A percentile compares a stretch with the other conserved stretches of the same genome.
Evolutionary conservation across 129 eudicot genomes (phyloP).

Genomic region (Saposhnikovia divaricata): DNA sequence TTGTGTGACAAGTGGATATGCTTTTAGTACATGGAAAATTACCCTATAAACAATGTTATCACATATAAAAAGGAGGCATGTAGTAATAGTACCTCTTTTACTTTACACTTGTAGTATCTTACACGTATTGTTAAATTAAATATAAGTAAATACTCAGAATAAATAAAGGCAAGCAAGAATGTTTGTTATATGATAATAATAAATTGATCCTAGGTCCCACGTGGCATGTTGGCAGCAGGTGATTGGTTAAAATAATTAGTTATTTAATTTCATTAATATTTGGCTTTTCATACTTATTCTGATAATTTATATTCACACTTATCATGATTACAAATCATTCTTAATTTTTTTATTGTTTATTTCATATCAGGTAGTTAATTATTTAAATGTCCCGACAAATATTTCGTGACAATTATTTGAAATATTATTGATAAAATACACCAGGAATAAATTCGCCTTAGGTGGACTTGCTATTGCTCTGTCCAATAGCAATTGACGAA

Average conservation of each 20-base stretch:
- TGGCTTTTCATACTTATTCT: no score
- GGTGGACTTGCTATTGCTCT: no score
- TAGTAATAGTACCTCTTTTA: not conserved
- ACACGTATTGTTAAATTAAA: not conserved
- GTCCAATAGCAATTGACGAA: no score
- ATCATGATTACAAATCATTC: not conserved
- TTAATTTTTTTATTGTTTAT: no score
- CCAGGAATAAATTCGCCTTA: no score
- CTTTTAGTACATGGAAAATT: not conserved
- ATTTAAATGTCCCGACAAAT: not conserved
- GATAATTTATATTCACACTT: not conserved
- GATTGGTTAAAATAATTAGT: no score
- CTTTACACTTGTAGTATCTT: not conserved
- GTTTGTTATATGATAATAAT: not conserved
- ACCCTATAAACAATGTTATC: not conserved
- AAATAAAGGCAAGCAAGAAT: not conserved
- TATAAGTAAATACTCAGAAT: not conserved
- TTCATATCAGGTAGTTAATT: no score
- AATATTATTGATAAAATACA: no score
- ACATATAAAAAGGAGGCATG: not conserved
- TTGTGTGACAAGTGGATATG: not conserved
- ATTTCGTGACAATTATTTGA: not conserved
- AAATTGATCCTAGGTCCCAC: no score
- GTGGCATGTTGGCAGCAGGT: no score
- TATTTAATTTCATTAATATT: no score